phyloP scores from a whole-genome alignment of 768 basidiomycete genomes.

The Leccinellum rugosiceps region DNA sequence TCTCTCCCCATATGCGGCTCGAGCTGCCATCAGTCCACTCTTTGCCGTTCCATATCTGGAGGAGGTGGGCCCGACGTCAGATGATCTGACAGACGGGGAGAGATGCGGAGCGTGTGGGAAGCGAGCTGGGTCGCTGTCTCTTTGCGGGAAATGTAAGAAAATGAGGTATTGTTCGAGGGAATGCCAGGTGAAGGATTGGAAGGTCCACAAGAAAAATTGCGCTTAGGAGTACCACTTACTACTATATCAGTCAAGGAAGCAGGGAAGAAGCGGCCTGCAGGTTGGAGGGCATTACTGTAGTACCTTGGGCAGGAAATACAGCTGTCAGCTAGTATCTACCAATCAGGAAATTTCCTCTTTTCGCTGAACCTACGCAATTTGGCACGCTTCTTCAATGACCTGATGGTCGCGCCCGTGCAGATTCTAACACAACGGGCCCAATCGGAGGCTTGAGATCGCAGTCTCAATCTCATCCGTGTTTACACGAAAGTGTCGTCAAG shows the following conservation, averaged over 20 bases:
- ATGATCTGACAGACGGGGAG: neutral
- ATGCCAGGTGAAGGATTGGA: conserved; percentile 50
- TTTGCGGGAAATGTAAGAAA: conserved; percentile 38
- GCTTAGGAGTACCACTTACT: neutral
- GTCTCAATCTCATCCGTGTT: too few relatives aligned
- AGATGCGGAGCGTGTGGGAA: conserved; percentile 24
- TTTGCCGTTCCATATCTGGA: conserved; percentile 53
- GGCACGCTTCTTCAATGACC: too few relatives aligned
- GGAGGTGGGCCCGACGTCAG: conserved; percentile 21
- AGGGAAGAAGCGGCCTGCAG: too few relatives aligned
- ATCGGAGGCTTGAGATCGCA: too few relatives aligned
- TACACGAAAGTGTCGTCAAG: neutral
- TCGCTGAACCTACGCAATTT: too few relatives aligned
- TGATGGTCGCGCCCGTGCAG: too few relatives aligned
- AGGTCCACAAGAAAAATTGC: conserved; percentile 40
- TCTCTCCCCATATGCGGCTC: conserved; percentile 43
- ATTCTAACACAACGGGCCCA: too few relatives aligned
- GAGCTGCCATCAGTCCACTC: conserved; percentile 51
- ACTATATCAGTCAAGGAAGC: too few relatives aligned
- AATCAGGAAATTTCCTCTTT: too few relatives aligned
- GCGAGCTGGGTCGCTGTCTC: conserved; percentile 21
- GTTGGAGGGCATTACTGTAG: too few relatives aligned
- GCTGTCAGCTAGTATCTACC: too few relatives aligned
- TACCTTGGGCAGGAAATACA: too few relatives aligned
- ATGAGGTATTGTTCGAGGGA: conserved; percentile 41